Evolutionary conservation across 1,139 yeast species (phyloP).

Genomic region (Zhuliangozyma parablackwelliae): DNA sequence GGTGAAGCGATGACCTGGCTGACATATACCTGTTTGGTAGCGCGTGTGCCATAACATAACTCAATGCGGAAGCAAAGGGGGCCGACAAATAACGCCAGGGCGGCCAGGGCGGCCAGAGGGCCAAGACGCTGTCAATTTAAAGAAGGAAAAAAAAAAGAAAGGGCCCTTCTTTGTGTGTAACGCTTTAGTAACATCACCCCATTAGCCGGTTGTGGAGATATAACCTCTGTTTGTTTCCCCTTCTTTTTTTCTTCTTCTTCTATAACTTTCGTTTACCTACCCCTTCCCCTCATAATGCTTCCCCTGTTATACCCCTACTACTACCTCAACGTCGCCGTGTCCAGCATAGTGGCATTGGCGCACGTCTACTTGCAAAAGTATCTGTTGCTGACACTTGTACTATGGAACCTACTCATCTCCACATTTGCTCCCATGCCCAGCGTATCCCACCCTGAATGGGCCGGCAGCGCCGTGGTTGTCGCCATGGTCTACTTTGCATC

Average conservation of each 20-base stretch:
- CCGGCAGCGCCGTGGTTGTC: neutral
- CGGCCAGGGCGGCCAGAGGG: no score
- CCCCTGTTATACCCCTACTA: constrained; percentile 5
- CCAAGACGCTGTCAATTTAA: no score
- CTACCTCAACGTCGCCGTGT: constrained; percentile 4
- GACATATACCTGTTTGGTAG: no score
- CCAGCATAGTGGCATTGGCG: constrained; percentile 2
- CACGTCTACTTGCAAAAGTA: constrained; percentile 1
- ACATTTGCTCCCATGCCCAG: neutral
- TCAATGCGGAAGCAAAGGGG: no score
- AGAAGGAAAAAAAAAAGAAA: no score
- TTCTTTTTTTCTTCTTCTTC: neutral
- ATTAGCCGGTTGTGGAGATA: no score
- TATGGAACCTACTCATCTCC: constrained; percentile 8
- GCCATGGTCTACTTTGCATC: constrained; percentile 1
- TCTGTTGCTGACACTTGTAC: constrained; percentile 2
- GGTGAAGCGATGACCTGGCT: no score
- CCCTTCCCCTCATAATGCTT: neutral
- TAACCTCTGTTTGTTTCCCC: neutral
- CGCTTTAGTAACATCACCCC: no score
- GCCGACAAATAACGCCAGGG: no score
- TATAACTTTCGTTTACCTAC: neutral
- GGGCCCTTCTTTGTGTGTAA: no score
- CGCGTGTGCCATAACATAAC: no score
- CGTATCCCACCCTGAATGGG: no score